Base-by-base conservation (phyloP, 2,329 filamentous ascomycete species). In the Hypocrella siamensis region DNA sequence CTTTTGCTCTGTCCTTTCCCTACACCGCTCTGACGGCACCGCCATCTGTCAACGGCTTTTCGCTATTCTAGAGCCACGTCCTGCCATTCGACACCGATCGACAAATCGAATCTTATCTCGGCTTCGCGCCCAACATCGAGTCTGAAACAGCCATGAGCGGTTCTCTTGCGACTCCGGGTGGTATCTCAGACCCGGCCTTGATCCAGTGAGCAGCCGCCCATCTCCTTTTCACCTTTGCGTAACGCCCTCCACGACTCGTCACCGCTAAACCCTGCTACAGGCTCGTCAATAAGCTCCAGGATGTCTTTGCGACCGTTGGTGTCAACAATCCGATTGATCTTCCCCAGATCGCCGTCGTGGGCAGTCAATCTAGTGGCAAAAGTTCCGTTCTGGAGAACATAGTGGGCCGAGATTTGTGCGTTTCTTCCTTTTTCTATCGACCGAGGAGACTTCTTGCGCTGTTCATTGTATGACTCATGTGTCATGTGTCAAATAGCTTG, bases 251-350 rank as follows among this genome's bases (percentile, higher is more conserved):
- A 11, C 17, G 17, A 27, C 27, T 12, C 25, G 8, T 9, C 5
- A 42, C 9, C 16, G 9, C 28, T 9, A 11, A 42, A 11, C 16
- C 10, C 28, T 9, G 12, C 6, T 12, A 33, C 46, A 78, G 73
- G 51, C 79, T 96, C 46, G 90, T 98, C 55, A 98, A 98, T 69
- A 96, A 93, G 67, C 77, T 98, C 30, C 90, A 98, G 57, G 90
- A 98, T 83, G 90, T 98, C 46, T 98, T 98, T 56, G 79, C 88
- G 40, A 96, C 90, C 26, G 90, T 98, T 46, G 90, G 90, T 46
- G 90, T 96, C 51, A 90, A 93, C 72, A 98, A 98, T 61, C 90
- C 90, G 40, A 98, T 98, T 67, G 90, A 98, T 65, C 64, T 98
- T 41, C 90, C 90, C 34, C 90, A 98, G 65, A 98, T 98, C 56